Base-by-base conservation (phyloP, 352 stramenopile species). In the Aphanomyces cochlioides region DNA sequence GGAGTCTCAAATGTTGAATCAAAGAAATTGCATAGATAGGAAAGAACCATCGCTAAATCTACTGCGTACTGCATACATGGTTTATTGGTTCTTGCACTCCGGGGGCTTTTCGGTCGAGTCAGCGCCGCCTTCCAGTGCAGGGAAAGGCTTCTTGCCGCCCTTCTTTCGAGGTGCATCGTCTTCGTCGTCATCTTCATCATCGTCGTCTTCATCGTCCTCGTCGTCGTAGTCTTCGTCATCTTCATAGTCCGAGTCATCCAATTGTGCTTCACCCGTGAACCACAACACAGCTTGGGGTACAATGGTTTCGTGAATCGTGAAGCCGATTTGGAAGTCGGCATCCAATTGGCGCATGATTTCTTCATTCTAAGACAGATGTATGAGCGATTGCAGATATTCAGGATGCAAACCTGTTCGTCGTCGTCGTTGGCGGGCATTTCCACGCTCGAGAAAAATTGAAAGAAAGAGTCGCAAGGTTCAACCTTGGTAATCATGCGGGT, bases 71-170 rank as follows among this genome's bases (percentile, higher is more conserved):
- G 28, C 28, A 28, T 28, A 28, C 28, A 28, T 28, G 37, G 43
- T 38, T 91, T 89, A 94, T 78, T 94, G 87, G 79, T 94, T 94
- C 80, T 94, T 94, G 83, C 87, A 94, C 83, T 94, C 87, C 56
- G 84, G 84, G 47, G 87, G 87, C 77, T 94, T 92, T 78, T 94
- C 85, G 28, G 80, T 88, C 61, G 86, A 91, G 58, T 70, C 64
- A 15, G 64, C 64, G 21, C 64, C 64, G 58, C 79, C 76, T 41
- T 92, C 82, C 12, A 94, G 78, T 50, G 79, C 82, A 17, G 86
- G 81, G 76, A 89, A 89, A 78, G 91, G 91, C 77, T 90, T 92
- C 37, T 43, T 41, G 39, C 75, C 72, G 75, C 82, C 81, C 67
- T 75, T 76, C 38, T 60, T 61, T 69, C 83, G 83, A 38, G 77